Conservation (phyloP, 257 asterid genomes). For the Solanum megistacrolobum region DNA sequence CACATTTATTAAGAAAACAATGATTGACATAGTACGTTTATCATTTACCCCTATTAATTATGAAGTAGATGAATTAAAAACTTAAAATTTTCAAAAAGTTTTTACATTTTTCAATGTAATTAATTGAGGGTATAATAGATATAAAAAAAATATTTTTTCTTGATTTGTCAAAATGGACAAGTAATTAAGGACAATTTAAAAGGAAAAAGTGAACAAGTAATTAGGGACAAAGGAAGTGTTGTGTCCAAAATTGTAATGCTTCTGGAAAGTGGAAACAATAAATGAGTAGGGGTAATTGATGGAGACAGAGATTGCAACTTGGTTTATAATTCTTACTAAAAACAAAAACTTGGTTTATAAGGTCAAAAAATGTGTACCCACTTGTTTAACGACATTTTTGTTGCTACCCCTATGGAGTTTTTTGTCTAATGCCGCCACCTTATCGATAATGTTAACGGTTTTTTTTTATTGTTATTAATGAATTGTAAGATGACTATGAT, state of each 20-base stretch:
- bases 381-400: background rate
- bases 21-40: no score
- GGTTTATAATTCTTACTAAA: background rate
- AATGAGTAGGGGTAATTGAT: background rate
- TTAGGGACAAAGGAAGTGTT: no score
- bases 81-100: no score
- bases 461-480: background rate
- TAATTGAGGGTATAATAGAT: no score
- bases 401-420: background rate
- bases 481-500: background rate
- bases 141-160: no score
- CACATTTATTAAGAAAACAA: no score
- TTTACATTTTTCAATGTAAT: no score
- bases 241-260: background rate
- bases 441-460: background rate
- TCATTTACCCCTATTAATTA: no score
- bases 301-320: background rate
- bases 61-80: no score
- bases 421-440: background rate
- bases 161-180: no score
- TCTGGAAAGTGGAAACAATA: background rate
- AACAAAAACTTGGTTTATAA: background rate
- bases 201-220: no score
- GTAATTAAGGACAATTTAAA: no score
- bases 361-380: background rate